These are phyloP conservation scores for Aspergillus jensenii DNA, from an alignment of 2,329 filamentous ascomycete species.

Conservation along the genomic window DNA sequence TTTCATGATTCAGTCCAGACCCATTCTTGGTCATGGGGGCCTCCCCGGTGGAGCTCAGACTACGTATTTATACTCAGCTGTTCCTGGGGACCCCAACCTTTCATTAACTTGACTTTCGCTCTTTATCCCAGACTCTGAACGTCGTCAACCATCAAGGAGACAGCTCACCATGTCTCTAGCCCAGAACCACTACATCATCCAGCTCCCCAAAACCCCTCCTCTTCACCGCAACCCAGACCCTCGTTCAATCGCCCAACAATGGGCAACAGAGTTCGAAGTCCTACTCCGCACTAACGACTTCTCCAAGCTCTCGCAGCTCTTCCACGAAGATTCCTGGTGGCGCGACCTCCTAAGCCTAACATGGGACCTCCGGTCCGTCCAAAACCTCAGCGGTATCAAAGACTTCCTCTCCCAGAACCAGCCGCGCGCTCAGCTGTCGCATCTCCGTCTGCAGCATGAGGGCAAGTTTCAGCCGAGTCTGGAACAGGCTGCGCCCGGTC, in stretches of 20 bases:
- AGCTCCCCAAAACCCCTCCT: slow-evolving; percentile 28
- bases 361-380: slow-evolving; percentile 41
- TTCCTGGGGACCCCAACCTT: neutral
- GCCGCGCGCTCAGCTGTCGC: slow-evolving; percentile 25
- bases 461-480: slow-evolving; percentile 32
- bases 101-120: neutral
- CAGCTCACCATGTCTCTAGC: slow-evolving; percentile 16
- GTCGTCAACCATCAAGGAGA: too few species aligned
- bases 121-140: neutral
- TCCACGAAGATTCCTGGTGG: slow-evolving; percentile 43
- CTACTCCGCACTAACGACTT: slow-evolving; percentile 21
- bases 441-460: slow-evolving; percentile 32
- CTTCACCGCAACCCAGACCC: slow-evolving; percentile 21
- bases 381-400: slow-evolving; percentile 30
- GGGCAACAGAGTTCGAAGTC: slow-evolving; percentile 29
- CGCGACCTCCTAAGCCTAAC: slow-evolving; percentile 41
- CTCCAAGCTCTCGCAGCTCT: slow-evolving; percentile 24
- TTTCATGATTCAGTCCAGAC: slow-evolving; percentile 4
- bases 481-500: slow-evolving; percentile 28
- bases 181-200: slow-evolving; percentile 29
- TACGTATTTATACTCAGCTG: neutral
- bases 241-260: slow-evolving; percentile 31
- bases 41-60: neutral
- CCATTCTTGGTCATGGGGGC: slow-evolving; percentile 6
- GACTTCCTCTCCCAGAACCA: slow-evolving; percentile 31